Evolutionary conservation across 2,329 filamentous ascomycete genomes (phyloP).

Genomic region (Neonectria sp.): DNA sequence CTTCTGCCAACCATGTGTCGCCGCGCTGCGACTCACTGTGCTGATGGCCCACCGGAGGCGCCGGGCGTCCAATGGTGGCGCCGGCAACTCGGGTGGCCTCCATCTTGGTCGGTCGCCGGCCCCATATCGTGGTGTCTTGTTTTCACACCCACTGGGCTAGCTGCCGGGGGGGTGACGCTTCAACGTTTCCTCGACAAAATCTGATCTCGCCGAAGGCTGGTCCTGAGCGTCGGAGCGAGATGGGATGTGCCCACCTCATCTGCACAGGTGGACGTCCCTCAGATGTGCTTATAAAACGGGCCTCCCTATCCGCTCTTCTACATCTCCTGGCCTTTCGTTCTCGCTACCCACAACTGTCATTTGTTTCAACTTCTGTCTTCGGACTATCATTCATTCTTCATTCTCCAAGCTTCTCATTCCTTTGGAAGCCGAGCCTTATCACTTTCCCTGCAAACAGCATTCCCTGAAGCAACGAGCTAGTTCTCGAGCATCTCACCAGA

Average conservation of each 20-base stretch:
- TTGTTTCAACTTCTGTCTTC: slow-evolving; percentile 47
- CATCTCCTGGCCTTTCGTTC: slow-evolving; percentile 25
- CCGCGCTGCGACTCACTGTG: slow-evolving; percentile 31
- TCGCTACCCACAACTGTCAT: slow-evolving; percentile 41
- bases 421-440: slow-evolving; percentile 48
- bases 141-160: slow-evolving; percentile 38
- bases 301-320: slow-evolving; percentile 38
- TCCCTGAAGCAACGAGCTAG: slow-evolving; percentile 45
- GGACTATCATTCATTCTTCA: slow-evolving; percentile 49
- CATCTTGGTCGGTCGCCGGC: slow-evolving; percentile 17
- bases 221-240: slow-evolving; percentile 24
- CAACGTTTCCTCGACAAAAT: slow-evolving; percentile 45
- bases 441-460: slow-evolving; percentile 41
- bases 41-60: slow-evolving; percentile 34
- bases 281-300: slow-evolving; percentile 49
- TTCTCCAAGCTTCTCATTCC: slow-evolving; percentile 50
- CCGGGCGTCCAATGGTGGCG: slow-evolving; percentile 35
- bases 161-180: slow-evolving; percentile 14
- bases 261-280: slow-evolving; percentile 28
- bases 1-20: slow-evolving; percentile 28
- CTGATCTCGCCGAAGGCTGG: slow-evolving; percentile 37
- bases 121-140: slow-evolving; percentile 20
- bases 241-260: slow-evolving; percentile 19
- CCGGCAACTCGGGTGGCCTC: slow-evolving; percentile 20
- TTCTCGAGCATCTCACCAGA: slow-evolving; percentile 38